phyloP scores from a whole-genome alignment of 2,329 filamentous ascomycete genomes.

The Geoglossum cookeanum region DNA sequence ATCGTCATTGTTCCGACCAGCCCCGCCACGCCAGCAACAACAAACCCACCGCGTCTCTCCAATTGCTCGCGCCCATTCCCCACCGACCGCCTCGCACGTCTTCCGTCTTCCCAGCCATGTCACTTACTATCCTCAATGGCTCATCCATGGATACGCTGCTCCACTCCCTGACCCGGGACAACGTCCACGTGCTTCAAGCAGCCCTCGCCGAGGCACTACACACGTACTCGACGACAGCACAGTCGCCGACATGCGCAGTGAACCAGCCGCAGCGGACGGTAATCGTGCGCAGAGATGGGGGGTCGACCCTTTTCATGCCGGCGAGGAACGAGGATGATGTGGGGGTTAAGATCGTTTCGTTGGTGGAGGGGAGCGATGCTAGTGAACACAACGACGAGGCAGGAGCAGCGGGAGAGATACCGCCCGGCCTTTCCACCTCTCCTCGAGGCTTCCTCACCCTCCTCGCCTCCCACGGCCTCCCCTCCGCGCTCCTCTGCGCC shows the following conservation, averaged over 20 bases:
- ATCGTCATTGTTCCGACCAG: too few species aligned
- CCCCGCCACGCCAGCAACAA: not conserved
- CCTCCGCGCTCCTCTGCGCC: slow-evolving; percentile 52
- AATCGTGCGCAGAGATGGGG: slow-evolving; percentile 40
- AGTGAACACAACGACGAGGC: not conserved
- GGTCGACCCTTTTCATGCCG: slow-evolving; percentile 47
- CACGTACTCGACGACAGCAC: slow-evolving; percentile 43
- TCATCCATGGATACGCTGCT: slow-evolving; percentile 35
- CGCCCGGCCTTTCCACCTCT: not conserved
- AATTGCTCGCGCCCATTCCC: not conserved
- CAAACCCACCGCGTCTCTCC: not conserved
- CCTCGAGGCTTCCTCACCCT: slow-evolving; percentile 44
- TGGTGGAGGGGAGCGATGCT: slow-evolving; percentile 18
- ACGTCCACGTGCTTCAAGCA: slow-evolving; percentile 36
- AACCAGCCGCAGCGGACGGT: slow-evolving; percentile 41
- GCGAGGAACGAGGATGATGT: slow-evolving; percentile 38
- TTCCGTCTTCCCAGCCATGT: slow-evolving; percentile 25
- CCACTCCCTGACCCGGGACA: slow-evolving; percentile 34
- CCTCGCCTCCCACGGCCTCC: slow-evolving; percentile 40
- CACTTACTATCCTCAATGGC: slow-evolving; percentile 39
- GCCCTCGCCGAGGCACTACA: slow-evolving; percentile 40
- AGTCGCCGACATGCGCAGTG: slow-evolving; percentile 13
- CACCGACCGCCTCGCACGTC: not conserved
- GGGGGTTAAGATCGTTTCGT: slow-evolving; percentile 45
- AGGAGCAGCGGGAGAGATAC: not conserved